These are phyloP conservation scores for Trichoderma guizhouense DNA, from an alignment of 2,329 filamentous ascomycete species.

Conservation along the genomic window DNA sequence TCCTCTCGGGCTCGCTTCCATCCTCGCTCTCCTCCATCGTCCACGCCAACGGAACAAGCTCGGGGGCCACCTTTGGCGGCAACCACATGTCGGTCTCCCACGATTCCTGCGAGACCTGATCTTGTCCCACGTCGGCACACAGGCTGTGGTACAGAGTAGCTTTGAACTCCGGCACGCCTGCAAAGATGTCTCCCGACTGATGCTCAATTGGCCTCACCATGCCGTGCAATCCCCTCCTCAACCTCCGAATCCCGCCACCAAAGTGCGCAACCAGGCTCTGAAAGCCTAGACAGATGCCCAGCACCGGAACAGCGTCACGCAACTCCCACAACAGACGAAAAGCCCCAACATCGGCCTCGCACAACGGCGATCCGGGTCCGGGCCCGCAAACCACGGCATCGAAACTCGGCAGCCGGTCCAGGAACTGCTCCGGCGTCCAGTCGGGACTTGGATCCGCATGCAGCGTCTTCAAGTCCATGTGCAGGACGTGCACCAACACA, in stretches of 20 bases:
- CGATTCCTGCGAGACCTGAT: slow-evolving; percentile 32
- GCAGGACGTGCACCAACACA: slow-evolving; percentile 51
- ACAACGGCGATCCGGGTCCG: slow-evolving; percentile 77
- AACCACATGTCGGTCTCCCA: slow-evolving; percentile 43
- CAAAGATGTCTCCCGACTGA: slow-evolving; percentile 61
- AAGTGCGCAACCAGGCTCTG: slow-evolving; percentile 72
- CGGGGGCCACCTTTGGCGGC: slow-evolving; percentile 33
- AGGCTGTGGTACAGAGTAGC: slow-evolving; percentile 76
- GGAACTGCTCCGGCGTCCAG: slow-evolving; percentile 45
- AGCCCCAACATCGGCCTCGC: slow-evolving; percentile 73
- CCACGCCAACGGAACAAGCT: slow-evolving; percentile 62
- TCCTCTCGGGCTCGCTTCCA: slow-evolving; percentile 40
- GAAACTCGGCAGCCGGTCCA: slow-evolving; percentile 52
- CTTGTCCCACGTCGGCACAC: slow-evolving; percentile 53
- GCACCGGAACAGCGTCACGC: slow-evolving; percentile 63
- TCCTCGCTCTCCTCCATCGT: slow-evolving; percentile 44
- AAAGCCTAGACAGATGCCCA: slow-evolving; percentile 88
- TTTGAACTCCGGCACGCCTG: slow-evolving; percentile 54
- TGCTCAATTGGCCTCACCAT: slow-evolving; percentile 70
- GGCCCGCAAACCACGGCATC: slow-evolving; percentile 88
- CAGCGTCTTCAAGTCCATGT: slow-evolving; percentile 48
- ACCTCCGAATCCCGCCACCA: slow-evolving; percentile 62
- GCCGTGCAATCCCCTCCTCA: slow-evolving; percentile 76
- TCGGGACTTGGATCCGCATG: slow-evolving; percentile 58
- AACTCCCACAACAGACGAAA: slow-evolving; percentile 75